phyloP scores from a whole-genome alignment of 2,329 filamentous ascomycete genomes.

The Mycogone perniciosa region DNA sequence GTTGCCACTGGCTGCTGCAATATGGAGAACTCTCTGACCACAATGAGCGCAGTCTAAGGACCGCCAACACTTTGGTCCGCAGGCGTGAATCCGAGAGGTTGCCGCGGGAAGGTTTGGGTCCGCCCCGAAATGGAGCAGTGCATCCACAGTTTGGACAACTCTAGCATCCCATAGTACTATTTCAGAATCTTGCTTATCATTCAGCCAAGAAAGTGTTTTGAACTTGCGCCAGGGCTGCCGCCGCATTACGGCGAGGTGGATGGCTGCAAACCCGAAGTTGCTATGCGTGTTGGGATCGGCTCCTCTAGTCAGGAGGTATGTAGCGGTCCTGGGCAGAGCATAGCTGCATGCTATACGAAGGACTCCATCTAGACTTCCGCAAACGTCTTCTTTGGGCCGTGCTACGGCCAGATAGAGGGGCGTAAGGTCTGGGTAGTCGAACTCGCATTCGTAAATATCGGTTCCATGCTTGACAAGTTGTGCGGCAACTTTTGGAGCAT shows the following conservation, averaged over 20 bases:
- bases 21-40: constrained; percentile 4
- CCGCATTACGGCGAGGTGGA: constrained; percentile 5
- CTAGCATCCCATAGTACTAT: not conserved
- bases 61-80: constrained; percentile 6
- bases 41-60: constrained; percentile 7
- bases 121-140: constrained; percentile 6
- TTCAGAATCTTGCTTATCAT: not conserved
- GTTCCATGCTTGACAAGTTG: constrained; percentile 8
- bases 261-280: constrained; percentile 4
- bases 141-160: not conserved
- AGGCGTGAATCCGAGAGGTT: not conserved
- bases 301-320: constrained; percentile 5
- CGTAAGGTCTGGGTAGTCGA: constrained; percentile 5
- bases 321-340: constrained; percentile 5
- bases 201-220: not conserved
- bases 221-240: constrained; percentile 6
- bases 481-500: constrained; percentile 3
- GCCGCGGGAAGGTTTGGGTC: constrained; percentile 1
- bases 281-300: constrained; percentile 7
- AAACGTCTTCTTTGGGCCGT: not conserved
- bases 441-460: not conserved
- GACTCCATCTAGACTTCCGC: constrained; percentile 4
- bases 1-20: constrained; percentile 6
- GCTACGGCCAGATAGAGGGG: constrained; percentile 5
- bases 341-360: constrained; percentile 11